A percentile compares a stretch with the other conserved stretches of the same genome.
phyloP scores from a whole-genome alignment of 208 protist genomes.

The Angomonas desouzai region DNA sequence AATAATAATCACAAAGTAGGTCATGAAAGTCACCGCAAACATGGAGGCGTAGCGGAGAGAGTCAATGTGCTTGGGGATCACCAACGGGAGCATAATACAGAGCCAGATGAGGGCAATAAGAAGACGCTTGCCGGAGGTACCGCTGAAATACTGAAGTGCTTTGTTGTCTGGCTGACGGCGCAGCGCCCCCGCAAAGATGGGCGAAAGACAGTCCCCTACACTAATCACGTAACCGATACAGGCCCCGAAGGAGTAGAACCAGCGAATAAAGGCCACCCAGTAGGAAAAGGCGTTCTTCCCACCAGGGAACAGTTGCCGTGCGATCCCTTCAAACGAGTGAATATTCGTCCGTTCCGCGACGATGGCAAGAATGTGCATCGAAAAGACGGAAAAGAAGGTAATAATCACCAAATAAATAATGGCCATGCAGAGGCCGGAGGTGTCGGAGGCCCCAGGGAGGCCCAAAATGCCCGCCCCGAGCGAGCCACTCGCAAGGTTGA shows the following conservation, averaged over 20 bases:
- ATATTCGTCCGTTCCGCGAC: constrained; percentile 27
- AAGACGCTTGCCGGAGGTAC: constrained; percentile 25
- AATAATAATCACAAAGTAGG: constrained; percentile 44
- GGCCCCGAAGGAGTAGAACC: constrained; percentile 27
- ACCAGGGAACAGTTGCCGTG: constrained; percentile 27
- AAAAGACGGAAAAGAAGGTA: constrained; percentile 35
- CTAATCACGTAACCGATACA: constrained; percentile 41
- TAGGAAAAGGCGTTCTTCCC: constrained; percentile 30
- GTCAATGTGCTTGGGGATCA: constrained; percentile 58
- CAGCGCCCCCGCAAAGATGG: constrained; percentile 27
- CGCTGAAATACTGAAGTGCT: constrained; percentile 24
- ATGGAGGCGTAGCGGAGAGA: constrained; percentile 55
- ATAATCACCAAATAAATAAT: constrained; percentile 34
- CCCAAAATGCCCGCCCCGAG: constrained; percentile 41
- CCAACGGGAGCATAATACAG: constrained; percentile 48
- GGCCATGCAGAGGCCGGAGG: constrained; percentile 26
- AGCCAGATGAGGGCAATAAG: constrained; percentile 39
- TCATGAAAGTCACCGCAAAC: constrained; percentile 43
- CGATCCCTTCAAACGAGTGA: constrained; percentile 40
- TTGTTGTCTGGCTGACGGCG: constrained; percentile 20
- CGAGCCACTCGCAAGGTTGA: constrained; percentile 32
- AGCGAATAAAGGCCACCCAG: constrained; percentile 38
- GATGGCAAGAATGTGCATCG: constrained; percentile 39
- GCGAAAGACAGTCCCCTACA: constrained; percentile 21
- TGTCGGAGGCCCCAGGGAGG: constrained; percentile 30